Base-by-base conservation (phyloP, 2,329 filamentous ascomycete genomes). In the Sclerotinia minor region DNA sequence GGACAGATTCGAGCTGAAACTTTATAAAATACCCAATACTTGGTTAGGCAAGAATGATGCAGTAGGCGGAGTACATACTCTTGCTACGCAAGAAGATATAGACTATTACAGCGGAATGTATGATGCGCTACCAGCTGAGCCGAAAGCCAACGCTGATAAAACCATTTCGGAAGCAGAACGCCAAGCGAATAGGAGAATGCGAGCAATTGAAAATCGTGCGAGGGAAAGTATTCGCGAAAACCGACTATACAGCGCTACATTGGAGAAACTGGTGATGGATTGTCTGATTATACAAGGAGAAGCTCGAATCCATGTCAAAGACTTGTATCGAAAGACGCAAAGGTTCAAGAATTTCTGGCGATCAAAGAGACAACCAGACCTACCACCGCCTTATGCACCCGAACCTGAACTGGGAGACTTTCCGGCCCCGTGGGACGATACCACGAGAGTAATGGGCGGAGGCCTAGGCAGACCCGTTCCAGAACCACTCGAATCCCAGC, bases 31-130 rank as follows among this genome's bases (percentile, higher is more conserved):
- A 38, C 9, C 59, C 11, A 50, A 38, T 13, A 63, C 45, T 24
- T 63, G 59, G 59, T 32, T 63, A 26, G 45, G 45, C 15, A 6
- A 38, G 13, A 50, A 38, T 15, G 59, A 50, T 26, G 29, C 50
- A 21, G 15, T 2, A 24, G 59, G 59, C 13, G 29, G 32, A 26
- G 59, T 63, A 3, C 15, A 63, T 50, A 63, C 59, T 50, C 45
- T 63, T 63, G 59, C 59, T 52, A 63, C 47, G 8, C 45, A 50
- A 50, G 59, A 63, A 8, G 59, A 63, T 26, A 63, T 63, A 7
- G 21, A 63, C 15, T 63, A 13, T 35, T 63, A 21, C 17, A 50
- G 21, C 38, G 59, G 59, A 26, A 5, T 6, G n/a, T 63, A 38
- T 3, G 59, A 63, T 9, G 45, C 24, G 3, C 5, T 50, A 5